Evolutionary conservation across 2,329 filamentous ascomycete species (phyloP).

Genomic region (Aureobasidium sp.): DNA sequence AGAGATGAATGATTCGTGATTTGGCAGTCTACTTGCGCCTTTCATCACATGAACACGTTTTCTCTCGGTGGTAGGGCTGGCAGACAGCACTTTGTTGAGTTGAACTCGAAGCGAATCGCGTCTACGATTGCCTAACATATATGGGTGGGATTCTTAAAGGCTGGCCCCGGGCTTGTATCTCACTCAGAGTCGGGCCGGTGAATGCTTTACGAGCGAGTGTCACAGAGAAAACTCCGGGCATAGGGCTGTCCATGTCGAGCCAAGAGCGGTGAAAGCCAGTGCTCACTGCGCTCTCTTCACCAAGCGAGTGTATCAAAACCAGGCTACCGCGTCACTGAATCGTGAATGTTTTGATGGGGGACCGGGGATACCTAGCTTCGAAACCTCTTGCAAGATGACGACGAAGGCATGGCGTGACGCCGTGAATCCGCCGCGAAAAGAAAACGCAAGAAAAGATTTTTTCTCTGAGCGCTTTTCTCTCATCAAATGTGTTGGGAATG

Average conservation of each 20-base stretch:
- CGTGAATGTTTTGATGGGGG: background rate
- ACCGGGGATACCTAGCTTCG: background rate
- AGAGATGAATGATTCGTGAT: background rate
- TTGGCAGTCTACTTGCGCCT: background rate
- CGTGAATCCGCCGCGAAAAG: slow-evolving; percentile 11
- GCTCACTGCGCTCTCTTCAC: background rate
- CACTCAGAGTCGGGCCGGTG: slow-evolving; percentile 7
- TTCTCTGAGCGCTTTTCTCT: background rate
- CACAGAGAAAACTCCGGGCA: slow-evolving; percentile 9
- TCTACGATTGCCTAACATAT: background rate
- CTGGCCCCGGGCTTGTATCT: background rate
- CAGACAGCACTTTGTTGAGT: background rate
- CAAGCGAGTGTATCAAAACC: background rate
- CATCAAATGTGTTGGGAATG: slow-evolving; percentile 8
- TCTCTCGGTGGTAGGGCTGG: background rate
- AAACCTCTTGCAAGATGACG: background rate
- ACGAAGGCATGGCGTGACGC: slow-evolving; percentile 1
- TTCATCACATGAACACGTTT: background rate
- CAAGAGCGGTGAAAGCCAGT: slow-evolving; percentile 2
- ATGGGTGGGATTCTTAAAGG: background rate
- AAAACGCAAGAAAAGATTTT: slow-evolving; percentile 1
- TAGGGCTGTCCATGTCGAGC: background rate
- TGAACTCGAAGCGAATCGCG: background rate
- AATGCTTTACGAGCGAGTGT: background rate
- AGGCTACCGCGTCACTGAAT: background rate